Percentiles rank a stretch among this genome's conserved stretches.
Conservation (phyloP, 1,284 basidiomycete genomes). For the Cryptococcus wingfieldii region DNA sequence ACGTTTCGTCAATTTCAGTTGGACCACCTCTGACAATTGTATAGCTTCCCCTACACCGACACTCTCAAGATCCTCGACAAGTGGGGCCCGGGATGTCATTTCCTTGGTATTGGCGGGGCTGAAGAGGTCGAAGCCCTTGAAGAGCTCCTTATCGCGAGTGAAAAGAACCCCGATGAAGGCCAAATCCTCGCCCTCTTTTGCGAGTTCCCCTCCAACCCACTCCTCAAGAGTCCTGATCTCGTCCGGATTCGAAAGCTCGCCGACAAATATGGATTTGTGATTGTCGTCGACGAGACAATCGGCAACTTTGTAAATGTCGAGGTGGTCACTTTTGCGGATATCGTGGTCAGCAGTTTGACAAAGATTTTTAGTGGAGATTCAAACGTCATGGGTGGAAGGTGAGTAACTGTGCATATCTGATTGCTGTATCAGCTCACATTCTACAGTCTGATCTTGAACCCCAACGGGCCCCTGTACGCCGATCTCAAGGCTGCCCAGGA, state of each 20-base stretch:
- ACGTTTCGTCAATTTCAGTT: constrained; percentile 42
- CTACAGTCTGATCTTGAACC: constrained; percentile 77
- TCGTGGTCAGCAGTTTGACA: constrained; percentile 88
- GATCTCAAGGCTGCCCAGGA: constrained; percentile 61
- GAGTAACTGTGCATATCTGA: constrained; percentile 23
- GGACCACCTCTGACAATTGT: constrained; percentile 15
- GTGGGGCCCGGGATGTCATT: constrained; percentile 93
- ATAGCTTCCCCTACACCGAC: constrained; percentile 92
- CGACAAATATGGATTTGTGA: constrained; percentile 80
- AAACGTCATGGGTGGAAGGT: constrained; percentile 98
- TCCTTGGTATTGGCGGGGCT: constrained; percentile 77
- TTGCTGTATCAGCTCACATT: background rate
- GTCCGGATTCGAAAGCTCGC: constrained; percentile 73
- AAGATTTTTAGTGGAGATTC: constrained; percentile 94
- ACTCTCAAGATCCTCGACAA: constrained; percentile 95
- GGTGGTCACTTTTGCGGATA: constrained; percentile 81
- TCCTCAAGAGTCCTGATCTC: constrained; percentile 79
- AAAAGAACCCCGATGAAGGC: constrained; percentile 26
- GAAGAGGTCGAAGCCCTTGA: constrained; percentile 72
- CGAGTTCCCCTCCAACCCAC: constrained; percentile 92
- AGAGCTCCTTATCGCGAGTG: constrained; percentile 51
- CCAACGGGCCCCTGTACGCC: constrained; percentile 63
- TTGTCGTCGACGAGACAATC: constrained; percentile 93
- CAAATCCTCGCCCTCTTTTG: constrained; percentile 56
- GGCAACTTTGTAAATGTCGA: constrained; percentile 96